Evolutionary conservation across 2,329 filamentous ascomycete genomes (phyloP).

Genomic region (Paecilomyces sp.): DNA sequence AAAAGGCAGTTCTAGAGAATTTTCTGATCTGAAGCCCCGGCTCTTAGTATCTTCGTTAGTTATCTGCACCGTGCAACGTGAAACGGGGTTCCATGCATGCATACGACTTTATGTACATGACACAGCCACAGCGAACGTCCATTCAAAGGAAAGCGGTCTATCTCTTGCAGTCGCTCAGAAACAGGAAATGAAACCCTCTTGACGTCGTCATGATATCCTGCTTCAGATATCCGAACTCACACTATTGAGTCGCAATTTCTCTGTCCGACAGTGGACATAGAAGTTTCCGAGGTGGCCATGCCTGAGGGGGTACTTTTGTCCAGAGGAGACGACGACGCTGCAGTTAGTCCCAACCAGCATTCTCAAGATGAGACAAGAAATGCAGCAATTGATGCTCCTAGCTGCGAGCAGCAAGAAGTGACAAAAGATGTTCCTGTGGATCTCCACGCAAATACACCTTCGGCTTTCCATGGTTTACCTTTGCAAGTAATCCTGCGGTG

Average conservation of each 20-base stretch:
- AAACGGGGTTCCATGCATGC: neutral
- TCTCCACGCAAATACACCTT: neutral
- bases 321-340: neutral
- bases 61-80: neutral
- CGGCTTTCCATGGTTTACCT: conserved; percentile 17
- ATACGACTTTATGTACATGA: neutral
- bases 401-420: neutral
- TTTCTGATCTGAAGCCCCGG: neutral
- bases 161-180: neutral
- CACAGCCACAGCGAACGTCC: neutral
- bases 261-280: neutral
- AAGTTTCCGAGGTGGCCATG: neutral
- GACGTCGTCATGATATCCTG: neutral
- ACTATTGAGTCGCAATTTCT: neutral
- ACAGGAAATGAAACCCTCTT: neutral
- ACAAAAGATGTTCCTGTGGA: neutral
- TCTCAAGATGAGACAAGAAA: neutral
- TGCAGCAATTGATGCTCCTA: neutral
- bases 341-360: neutral
- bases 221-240: neutral
- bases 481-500: conserved; percentile 22
- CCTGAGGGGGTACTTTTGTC: neutral
- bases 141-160: neutral
- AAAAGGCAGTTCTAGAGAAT: neutral
- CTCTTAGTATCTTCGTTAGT: neutral